phyloP scores from a whole-genome alignment of 371 early-diverging fungal species.

The Gilbertella persicaria region DNA sequence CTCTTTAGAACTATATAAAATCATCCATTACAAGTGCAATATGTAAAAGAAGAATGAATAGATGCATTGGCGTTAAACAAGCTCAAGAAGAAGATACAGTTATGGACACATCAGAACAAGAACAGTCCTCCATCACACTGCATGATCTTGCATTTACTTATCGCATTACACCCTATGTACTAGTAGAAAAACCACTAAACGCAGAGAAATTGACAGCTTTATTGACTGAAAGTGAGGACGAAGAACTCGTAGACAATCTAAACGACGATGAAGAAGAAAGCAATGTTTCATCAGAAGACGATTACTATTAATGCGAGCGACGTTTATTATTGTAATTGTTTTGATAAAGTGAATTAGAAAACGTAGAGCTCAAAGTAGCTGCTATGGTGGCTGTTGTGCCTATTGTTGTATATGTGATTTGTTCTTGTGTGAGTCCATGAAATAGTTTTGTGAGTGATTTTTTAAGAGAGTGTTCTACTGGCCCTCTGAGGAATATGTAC shows the following conservation, averaged over 20 bases:
- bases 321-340: neutral
- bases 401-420: conserved; percentile 37
- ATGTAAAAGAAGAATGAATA: conserved; percentile 68
- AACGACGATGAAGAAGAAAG: conserved; percentile 13
- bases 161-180: conserved; percentile 63
- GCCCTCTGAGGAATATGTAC: conserved; percentile 43
- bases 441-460: conserved; percentile 29
- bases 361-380: conserved; percentile 35
- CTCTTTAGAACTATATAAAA: conserved; percentile 64
- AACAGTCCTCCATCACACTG: conserved; percentile 18
- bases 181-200: conserved; percentile 70
- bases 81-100: conserved; percentile 7
- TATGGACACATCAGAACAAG: conserved; percentile 23
- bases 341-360: conserved; percentile 31
- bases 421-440: conserved; percentile 20
- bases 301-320: neutral
- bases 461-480: conserved; percentile 36
- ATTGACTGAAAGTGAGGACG: conserved; percentile 58
- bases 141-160: conserved; percentile 72
- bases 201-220: conserved; percentile 67
- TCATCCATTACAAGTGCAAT: conserved; percentile 72
- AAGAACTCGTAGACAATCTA: conserved; percentile 36
- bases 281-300: neutral
- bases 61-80: conserved; percentile 62
- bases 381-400: conserved; percentile 45